Evolutionary conservation across 352 stramenopile species (phyloP).

Genomic region (Pythium myriotylum): DNA sequence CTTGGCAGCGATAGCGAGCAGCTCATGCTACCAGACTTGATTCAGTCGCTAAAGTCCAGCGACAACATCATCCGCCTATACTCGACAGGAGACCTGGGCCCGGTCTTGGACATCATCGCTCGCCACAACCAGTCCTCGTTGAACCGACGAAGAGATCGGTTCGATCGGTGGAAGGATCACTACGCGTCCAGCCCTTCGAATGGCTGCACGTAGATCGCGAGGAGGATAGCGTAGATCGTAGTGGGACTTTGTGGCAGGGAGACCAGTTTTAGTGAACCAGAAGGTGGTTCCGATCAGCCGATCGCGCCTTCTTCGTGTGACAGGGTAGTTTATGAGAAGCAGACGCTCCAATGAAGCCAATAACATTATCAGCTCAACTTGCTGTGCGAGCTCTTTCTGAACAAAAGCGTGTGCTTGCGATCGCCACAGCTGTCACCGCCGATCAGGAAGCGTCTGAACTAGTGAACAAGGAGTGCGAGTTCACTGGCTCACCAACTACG

Average conservation of each 20-base stretch:
- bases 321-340: too few species aligned
- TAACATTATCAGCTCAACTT: too few species aligned
- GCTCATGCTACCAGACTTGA: not conserved
- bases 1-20: constrained; percentile 3
- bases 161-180: constrained; percentile 12
- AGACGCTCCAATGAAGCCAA: too few species aligned
- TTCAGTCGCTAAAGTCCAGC: not conserved
- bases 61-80: constrained; percentile 19
- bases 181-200: not conserved
- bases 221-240: not conserved
- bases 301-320: too few species aligned
- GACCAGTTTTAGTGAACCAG: too few species aligned
- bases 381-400: too few species aligned
- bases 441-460: too few species aligned
- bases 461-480: too few species aligned
- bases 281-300: too few species aligned
- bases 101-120: constrained; percentile 14
- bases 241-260: not conserved
- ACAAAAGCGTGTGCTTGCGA: too few species aligned
- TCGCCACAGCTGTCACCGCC: too few species aligned
- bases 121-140: constrained; percentile 11
- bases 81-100: constrained; percentile 11
- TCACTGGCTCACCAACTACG: too few species aligned
- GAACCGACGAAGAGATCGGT: constrained; percentile 18
- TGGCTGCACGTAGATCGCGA: not conserved